Conservation (phyloP, 345 rosid genomes). For the Citrus sp. region DNA sequence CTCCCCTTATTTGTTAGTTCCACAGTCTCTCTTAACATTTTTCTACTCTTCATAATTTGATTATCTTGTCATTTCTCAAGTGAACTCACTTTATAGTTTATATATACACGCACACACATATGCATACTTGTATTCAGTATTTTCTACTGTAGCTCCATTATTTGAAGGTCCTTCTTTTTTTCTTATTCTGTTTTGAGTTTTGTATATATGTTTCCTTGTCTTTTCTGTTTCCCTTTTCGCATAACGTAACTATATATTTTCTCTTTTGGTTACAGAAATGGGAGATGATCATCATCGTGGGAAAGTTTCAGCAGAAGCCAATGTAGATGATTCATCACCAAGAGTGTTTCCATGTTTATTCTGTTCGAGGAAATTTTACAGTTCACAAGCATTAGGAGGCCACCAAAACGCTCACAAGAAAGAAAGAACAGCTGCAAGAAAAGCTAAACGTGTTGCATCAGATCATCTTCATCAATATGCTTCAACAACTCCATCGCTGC, state of each 20-base stretch:
- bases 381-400: slow-evolving; percentile 93
- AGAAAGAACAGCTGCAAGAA: slow-evolving; percentile 74
- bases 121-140: not conserved
- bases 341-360: slow-evolving; percentile 71
- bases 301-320: slow-evolving; percentile 26
- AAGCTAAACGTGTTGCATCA: slow-evolving; percentile 48
- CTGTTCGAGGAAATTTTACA: slow-evolving; percentile 81
- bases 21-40: slow-evolving; percentile 43
- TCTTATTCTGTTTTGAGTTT: not conserved
- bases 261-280: slow-evolving; percentile 22
- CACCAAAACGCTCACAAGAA: slow-evolving; percentile 97
- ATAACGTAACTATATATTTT: not conserved
- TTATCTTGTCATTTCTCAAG: slow-evolving; percentile 18
- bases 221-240: not conserved
- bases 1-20: slow-evolving; percentile 33
- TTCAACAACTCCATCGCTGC: slow-evolving; percentile 35
- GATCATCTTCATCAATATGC: slow-evolving; percentile 23
- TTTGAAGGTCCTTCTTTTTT: not conserved
- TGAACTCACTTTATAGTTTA: slow-evolving; percentile 24
- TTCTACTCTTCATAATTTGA: slow-evolving; percentile 39
- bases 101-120: too few relatives aligned
- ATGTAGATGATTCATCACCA: slow-evolving; percentile 27
- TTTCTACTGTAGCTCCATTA: not conserved
- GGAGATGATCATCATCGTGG: slow-evolving; percentile 28
- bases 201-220: not conserved